A percentile compares a stretch with the other conserved stretches of the same genome.
Conservation (phyloP, 495 filamentous ascomycete species). For the Talaromyces proteolyticus region DNA sequence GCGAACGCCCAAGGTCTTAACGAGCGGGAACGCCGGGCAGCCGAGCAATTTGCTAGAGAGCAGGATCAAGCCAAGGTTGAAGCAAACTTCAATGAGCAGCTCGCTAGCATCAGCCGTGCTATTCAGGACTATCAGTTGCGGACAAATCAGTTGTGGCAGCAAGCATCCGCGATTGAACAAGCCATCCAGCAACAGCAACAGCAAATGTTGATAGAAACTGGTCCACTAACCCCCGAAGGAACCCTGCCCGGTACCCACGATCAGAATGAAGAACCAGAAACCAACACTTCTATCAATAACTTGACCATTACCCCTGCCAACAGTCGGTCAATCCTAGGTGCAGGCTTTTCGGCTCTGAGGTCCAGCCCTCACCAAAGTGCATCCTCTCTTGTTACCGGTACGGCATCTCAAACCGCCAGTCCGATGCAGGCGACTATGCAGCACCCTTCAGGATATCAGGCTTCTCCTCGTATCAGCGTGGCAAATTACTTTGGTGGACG, state of each 20-base stretch:
- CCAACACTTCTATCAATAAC: conserved; percentile 12
- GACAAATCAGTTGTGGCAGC: conserved; percentile 42
- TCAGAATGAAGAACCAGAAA: conserved; percentile 21
- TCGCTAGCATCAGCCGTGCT: conserved; percentile 35
- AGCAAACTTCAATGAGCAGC: conserved; percentile 36
- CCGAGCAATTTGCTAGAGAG: conserved; percentile 59
- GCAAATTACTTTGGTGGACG: conserved; percentile 26
- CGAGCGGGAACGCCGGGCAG: conserved; percentile 65
- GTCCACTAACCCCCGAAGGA: conserved; percentile 42
- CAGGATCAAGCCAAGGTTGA: conserved; percentile 59
- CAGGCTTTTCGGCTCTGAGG: conserved; percentile 31
- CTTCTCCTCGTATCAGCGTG: conserved; percentile 26
- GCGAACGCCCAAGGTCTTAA: conserved; percentile 71
- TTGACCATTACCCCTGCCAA: conserved; percentile 26
- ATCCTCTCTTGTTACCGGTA: conserved; percentile 27
- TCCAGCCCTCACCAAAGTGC: conserved; percentile 37
- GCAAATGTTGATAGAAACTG: conserved; percentile 37
- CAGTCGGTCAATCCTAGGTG: conserved; percentile 31
- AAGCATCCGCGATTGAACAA: conserved; percentile 40
- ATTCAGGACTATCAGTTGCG: conserved; percentile 42
- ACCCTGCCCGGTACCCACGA: conserved; percentile 42
- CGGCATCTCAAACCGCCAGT: conserved; percentile 33
- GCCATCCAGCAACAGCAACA: conserved; percentile 37
- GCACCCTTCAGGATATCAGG: conserved; percentile 21
- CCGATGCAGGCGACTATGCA: conserved; percentile 31